Percentiles rank a stretch among this genome's conserved stretches.
These are phyloP conservation scores for Anethum foeniculum DNA, from an alignment of 140 eudicot genomes.

Conservation along the genomic window DNA sequence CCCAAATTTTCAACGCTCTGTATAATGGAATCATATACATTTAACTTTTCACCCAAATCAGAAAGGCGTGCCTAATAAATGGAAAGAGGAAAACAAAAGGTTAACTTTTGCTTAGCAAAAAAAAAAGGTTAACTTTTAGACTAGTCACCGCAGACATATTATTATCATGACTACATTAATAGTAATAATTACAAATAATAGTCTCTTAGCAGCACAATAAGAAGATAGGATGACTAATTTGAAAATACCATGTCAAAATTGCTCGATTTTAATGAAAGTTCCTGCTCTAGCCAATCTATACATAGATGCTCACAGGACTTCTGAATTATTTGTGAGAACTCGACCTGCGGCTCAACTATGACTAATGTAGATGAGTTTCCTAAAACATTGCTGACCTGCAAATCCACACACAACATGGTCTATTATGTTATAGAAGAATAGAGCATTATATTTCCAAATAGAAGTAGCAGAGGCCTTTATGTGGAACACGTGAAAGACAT, in stretches of 20 bases:
- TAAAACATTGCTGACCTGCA: constrained; percentile 58
- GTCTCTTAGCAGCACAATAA: constrained; percentile 11
- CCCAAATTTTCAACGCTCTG: constrained; percentile 60
- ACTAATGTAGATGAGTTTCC: constrained; percentile 28
- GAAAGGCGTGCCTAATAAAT: constrained; percentile 52
- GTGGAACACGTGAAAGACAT: not conserved
- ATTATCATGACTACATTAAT: not conserved
- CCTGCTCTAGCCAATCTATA: constrained; percentile 73
- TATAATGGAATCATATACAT: constrained; percentile 49
- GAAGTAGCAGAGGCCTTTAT: not conserved
- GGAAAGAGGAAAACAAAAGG: not conserved
- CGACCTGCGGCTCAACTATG: constrained; percentile 30
- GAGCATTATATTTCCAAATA: not conserved
- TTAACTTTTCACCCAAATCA: constrained; percentile 50
- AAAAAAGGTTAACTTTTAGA: not conserved
- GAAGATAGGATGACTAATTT: not conserved
- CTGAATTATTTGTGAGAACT: constrained; percentile 45
- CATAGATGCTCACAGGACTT: constrained; percentile 58
- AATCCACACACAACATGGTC: constrained; percentile 16
- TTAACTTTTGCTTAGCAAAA: not conserved
- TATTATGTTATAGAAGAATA: not conserved
- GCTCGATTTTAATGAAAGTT: constrained; percentile 40
- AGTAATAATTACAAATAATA: not conserved
- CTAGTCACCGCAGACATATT: constrained; percentile 1
- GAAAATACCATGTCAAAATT: constrained; percentile 54